A percentile compares a stretch with the other conserved stretches of the same genome.
These are phyloP conservation scores for Melanopsichium pennsylvanicum DNA, from an alignment of 1,284 basidiomycete genomes.

Conservation along the genomic window DNA sequence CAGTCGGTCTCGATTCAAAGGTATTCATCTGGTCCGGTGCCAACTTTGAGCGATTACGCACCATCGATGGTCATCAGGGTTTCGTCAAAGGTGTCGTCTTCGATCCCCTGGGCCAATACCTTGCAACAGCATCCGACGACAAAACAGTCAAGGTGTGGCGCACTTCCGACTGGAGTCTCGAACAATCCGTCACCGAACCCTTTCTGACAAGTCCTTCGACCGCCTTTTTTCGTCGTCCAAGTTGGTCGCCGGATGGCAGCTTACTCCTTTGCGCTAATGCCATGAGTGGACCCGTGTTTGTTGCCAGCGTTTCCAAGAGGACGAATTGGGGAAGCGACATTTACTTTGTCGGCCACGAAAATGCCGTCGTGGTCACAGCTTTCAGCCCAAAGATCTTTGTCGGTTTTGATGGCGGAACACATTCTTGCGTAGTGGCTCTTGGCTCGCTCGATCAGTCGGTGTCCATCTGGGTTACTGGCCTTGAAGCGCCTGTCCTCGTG, in stretches of 20 bases:
- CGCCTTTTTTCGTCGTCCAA: conserved; percentile 91
- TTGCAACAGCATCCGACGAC: conserved; percentile 84
- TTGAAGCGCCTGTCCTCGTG: conserved; percentile 91
- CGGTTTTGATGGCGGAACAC: conserved; percentile 39
- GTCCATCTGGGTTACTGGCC: conserved; percentile 64
- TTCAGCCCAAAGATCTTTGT: conserved; percentile 60
- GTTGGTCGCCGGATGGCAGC: conserved; percentile 99
- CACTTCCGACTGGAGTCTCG: conserved; percentile 87
- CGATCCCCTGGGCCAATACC: conserved; percentile 94
- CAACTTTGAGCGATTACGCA: conserved; percentile 70
- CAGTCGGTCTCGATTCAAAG: conserved; percentile 89
- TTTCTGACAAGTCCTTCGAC: conserved; percentile 92
- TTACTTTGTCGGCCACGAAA: conserved; percentile 94
- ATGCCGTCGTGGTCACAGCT: conserved; percentile 84
- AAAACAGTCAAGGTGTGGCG: conserved; percentile 96
- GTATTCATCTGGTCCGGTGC: conserved; percentile 80
- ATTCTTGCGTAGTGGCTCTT: conserved; percentile 54
- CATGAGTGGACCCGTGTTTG: conserved; percentile 96
- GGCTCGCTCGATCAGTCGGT: conserved; percentile 51
- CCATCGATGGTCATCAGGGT: conserved; percentile 87
- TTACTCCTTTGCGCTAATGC: conserved; percentile 96
- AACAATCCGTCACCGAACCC: conserved; percentile 83
- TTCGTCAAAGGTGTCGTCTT: conserved; percentile 99
- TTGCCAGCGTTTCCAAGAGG: conserved; percentile 90
- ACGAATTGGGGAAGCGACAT: conserved; percentile 69